Evolutionary conservation across 495 filamentous ascomycete genomes (phyloP).

Genomic region (Penicillium pulvis): DNA sequence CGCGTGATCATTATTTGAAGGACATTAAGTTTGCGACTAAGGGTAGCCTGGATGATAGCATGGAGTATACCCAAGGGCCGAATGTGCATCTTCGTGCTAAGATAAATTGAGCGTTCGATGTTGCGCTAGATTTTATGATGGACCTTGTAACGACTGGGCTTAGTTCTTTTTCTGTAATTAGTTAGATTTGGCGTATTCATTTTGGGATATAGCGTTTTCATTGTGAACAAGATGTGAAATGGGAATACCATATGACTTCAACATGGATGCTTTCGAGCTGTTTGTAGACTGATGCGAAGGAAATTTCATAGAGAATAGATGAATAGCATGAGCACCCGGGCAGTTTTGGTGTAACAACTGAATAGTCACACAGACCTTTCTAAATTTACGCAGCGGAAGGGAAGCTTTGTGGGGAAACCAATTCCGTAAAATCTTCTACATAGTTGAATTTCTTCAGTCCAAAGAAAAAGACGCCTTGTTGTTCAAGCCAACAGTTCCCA

Average conservation of each 20-base stretch:
- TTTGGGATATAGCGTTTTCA: not conserved
- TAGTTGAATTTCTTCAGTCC: too few relatives aligned
- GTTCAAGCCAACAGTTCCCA: too few relatives aligned
- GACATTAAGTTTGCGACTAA: conserved; percentile 53
- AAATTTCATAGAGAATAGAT: too few relatives aligned
- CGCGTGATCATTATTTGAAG: conserved; percentile 54
- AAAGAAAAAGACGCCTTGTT: too few relatives aligned
- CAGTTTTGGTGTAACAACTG: too few relatives aligned
- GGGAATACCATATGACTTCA: not conserved
- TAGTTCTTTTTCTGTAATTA: not conserved
- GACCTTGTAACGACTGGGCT: not conserved
- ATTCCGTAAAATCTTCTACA: too few relatives aligned
- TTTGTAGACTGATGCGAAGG: too few relatives aligned
- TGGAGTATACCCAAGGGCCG: conserved; percentile 38
- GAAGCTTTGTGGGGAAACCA: too few relatives aligned
- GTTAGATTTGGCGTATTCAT: not conserved
- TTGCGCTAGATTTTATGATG: not conserved
- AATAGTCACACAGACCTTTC: too few relatives aligned
- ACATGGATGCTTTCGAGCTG: too few relatives aligned
- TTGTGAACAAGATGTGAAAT: not conserved
- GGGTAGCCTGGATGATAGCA: conserved; percentile 44
- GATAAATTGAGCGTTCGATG: conserved; percentile 14
- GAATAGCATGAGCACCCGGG: too few relatives aligned
- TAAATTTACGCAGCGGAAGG: too few relatives aligned
- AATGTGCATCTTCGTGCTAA: conserved; percentile 25